A percentile compares a stretch with the other conserved stretches of the same genome.
Conservation (phyloP, 2,329 filamentous ascomycete species). For the Didymella arachidicola region DNA sequence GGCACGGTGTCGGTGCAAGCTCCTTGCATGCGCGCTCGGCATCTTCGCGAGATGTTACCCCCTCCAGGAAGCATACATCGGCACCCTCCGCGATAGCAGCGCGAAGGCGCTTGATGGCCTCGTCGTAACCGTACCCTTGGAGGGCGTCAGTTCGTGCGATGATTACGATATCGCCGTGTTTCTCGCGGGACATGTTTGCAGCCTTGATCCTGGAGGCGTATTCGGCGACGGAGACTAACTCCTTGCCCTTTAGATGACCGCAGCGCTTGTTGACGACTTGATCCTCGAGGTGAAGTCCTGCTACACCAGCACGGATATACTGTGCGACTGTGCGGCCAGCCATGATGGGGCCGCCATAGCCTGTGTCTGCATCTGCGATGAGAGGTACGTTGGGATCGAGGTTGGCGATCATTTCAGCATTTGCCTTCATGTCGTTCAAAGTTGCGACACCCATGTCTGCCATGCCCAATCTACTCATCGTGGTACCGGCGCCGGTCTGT, state of each 20-base stretch:
- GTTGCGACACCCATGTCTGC: slow-evolving; percentile 70
- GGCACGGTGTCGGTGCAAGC: slow-evolving; percentile 59
- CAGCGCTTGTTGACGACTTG: slow-evolving; percentile 71
- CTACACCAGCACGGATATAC: slow-evolving; percentile 64
- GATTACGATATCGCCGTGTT: slow-evolving; percentile 66
- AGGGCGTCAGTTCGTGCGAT: slow-evolving; percentile 71
- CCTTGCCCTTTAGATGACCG: slow-evolving; percentile 69
- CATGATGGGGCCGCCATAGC: slow-evolving; percentile 57
- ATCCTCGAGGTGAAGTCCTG: slow-evolving; percentile 69
- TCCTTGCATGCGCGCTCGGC: slow-evolving; percentile 57
- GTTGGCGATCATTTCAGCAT: slow-evolving; percentile 71
- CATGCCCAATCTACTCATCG: slow-evolving; percentile 67
- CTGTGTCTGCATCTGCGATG: slow-evolving; percentile 69
- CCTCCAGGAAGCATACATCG: slow-evolving; percentile 68
- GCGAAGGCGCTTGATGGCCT: slow-evolving; percentile 60
- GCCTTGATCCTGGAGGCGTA: slow-evolving; percentile 66
- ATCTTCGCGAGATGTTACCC: slow-evolving; percentile 61
- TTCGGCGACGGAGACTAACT: slow-evolving; percentile 61
- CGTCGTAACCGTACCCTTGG: slow-evolving; percentile 65
- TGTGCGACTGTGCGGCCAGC: slow-evolving; percentile 62
- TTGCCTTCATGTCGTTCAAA: slow-evolving; percentile 67
- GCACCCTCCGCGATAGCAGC: slow-evolving; percentile 64
- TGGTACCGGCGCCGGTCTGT: slow-evolving; percentile 69
- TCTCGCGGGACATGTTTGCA: slow-evolving; percentile 59
- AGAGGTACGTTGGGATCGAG: slow-evolving; percentile 64